These are phyloP conservation scores for Phytopythium mirpurense DNA, from an alignment of 352 stramenopile species.

Conservation along the genomic window DNA sequence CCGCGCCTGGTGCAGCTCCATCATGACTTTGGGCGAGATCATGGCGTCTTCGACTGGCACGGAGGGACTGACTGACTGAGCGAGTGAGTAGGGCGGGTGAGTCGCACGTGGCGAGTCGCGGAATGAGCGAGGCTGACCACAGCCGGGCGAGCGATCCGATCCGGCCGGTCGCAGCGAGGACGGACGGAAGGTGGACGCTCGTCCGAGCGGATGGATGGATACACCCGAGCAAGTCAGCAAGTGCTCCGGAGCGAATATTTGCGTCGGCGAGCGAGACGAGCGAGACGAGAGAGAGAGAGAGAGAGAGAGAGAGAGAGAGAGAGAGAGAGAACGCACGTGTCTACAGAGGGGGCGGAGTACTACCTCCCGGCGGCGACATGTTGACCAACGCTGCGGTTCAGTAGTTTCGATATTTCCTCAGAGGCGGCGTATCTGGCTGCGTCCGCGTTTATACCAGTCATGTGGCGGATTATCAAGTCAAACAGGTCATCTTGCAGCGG, in stretches of 20 bases:
- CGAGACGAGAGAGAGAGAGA: background rate
- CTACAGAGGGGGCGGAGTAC: no score
- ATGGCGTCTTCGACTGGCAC: constrained; percentile 11
- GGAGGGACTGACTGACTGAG: background rate
- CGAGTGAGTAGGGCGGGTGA: background rate
- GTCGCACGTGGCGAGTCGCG: constrained; percentile 1
- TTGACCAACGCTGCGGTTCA: constrained; percentile 8
- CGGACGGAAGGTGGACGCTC: background rate
- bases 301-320: background rate
- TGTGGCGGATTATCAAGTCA: background rate
- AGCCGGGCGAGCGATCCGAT: no score
- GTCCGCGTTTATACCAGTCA: background rate
- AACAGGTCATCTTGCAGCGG: background rate
- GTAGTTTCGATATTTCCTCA: constrained; percentile 5
- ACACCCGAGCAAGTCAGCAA: background rate
- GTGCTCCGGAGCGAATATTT: constrained; percentile 2
- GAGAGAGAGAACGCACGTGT: background rate
- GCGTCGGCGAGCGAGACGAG: background rate
- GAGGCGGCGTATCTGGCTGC: background rate
- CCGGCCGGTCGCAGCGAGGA: background rate
- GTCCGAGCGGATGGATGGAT: background rate
- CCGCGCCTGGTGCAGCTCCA: constrained; percentile 47
- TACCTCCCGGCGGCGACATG: background rate
- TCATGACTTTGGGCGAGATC: constrained; percentile 59
- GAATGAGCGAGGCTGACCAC: constrained; percentile 1